Percentiles rank a stretch among this genome's conserved stretches.
Conservation (phyloP, 495 filamentous ascomycete genomes). For the Aspergillus sclerotiicarbonarius region DNA sequence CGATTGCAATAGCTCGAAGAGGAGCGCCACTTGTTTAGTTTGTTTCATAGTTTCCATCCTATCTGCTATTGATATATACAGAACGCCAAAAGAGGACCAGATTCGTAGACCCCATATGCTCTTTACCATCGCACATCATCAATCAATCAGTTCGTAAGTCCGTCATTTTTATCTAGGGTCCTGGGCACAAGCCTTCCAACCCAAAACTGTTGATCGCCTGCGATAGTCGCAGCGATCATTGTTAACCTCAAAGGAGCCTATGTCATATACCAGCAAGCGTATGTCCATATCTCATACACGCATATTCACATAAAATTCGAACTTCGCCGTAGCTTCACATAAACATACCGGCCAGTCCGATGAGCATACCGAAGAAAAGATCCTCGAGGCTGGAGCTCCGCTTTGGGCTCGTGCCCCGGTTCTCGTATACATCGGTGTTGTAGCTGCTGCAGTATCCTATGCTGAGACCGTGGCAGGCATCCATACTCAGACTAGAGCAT, state of each 20-base stretch:
- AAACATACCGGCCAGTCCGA: constrained; percentile 46
- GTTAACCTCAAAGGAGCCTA: neutral
- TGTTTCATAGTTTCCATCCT: neutral
- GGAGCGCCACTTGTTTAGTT: neutral
- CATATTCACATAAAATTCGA: constrained; percentile 5
- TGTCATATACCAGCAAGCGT: neutral
- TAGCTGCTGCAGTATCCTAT: constrained; percentile 52
- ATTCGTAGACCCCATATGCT: neutral
- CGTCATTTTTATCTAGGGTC: neutral
- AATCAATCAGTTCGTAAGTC: neutral
- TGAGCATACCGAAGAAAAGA: constrained; percentile 38
- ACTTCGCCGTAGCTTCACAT: constrained; percentile 25
- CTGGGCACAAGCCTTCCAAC: neutral
- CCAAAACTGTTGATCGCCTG: neutral
- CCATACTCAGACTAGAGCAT: constrained; percentile 60
- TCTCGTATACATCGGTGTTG: constrained; percentile 32
- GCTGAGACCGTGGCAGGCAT: constrained; percentile 60
- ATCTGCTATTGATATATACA: neutral
- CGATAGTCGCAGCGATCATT: neutral
- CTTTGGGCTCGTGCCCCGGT: constrained; percentile 22
- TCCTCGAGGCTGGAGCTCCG: constrained; percentile 40
- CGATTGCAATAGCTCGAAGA: neutral
- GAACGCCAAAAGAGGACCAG: neutral
- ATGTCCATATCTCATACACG: constrained; percentile 10
- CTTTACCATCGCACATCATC: neutral